A percentile compares a stretch with the other conserved stretches of the same genome.
Conservation (phyloP, 2,329 filamentous ascomycete species). For the Aureobasidium sp. region DNA sequence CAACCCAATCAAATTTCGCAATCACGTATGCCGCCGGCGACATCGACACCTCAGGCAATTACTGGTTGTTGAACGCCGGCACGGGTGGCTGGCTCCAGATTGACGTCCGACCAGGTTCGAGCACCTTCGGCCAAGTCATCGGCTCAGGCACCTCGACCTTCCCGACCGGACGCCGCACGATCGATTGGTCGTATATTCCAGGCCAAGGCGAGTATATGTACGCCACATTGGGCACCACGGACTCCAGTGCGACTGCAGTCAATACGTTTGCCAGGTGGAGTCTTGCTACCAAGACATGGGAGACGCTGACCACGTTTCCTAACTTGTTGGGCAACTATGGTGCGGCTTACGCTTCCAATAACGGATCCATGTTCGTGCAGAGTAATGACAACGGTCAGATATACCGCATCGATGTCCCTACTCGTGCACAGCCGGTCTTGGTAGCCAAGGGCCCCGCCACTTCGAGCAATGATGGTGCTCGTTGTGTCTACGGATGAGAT, state of each 20-base stretch:
- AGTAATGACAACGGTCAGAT: constrained; percentile 7
- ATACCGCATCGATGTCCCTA: background rate
- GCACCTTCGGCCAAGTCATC: background rate
- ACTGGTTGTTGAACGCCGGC: background rate
- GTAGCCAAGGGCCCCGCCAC: background rate
- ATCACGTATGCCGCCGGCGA: background rate
- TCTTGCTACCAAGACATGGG: background rate
- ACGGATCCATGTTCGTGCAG: background rate
- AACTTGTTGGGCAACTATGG: background rate
- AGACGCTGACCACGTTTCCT: background rate
- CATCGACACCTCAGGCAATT: background rate
- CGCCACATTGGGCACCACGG: background rate
- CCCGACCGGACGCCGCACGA: background rate
- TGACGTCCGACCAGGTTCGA: background rate
- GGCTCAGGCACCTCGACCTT: background rate
- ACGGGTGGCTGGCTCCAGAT: background rate
- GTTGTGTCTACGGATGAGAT: constrained; percentile 10
- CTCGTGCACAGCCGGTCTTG: background rate
- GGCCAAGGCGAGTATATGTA: constrained; percentile 6
- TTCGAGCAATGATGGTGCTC: background rate
- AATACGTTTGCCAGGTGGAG: background rate
- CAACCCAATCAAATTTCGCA: background rate
- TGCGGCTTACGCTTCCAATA: constrained; percentile 1
- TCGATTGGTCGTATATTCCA: constrained; percentile 5
- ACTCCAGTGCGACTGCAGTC: too few species aligned